Evolutionary conservation across 2,329 filamentous ascomycete genomes (phyloP), one percentile per base, ranked within the genome.

Genomic region (Xylaria sp.): DNA sequence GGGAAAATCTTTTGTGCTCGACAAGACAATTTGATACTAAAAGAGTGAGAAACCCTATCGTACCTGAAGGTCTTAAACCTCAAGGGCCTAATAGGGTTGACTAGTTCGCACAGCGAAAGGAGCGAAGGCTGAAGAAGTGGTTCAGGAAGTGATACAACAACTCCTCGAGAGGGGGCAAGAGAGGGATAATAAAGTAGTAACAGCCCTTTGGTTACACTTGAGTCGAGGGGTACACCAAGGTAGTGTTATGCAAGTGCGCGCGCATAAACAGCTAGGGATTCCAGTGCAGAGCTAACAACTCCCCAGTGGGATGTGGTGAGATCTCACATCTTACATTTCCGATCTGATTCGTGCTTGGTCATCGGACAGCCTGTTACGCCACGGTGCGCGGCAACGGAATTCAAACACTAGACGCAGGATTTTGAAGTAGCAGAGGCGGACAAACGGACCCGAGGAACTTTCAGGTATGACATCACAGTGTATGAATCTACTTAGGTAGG

Each of bases 181-280:
- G 75, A 76, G 73, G 73, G 75, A 77, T 75, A 74, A 77, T 74
- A 75, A 73, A 74, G 68, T 61, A 72, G 69, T 41, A 67, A 72
- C 73, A 58, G 65, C 70, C 62, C 58, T 70, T 70, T 67, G 71
- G 63, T 74, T 70, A 73, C 74, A 75, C 71, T 68, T 72, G 64
- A 62, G 71, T 69, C 66, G 64, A 69, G 63, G 65, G 70, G 70
- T 62, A 68, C 41, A n/a, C 68, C 52, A 37, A 37, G 34, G 34
- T 68, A 74, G 72, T 74, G 73, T 73, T 78, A 74, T 76, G 73
- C 72, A 75, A 58, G 50, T 67, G 60, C 44, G 72, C 65, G 72
- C 75, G 70, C 75, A 78, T 75, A 76, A 76, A 66, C 73, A 77
- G 75, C 70, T 77, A 78, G 77, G 76, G 76, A 75, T 71, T 73